Base-by-base conservation (phyloP, 202 grass and related monocot species). In the Zoysia matrella region DNA sequence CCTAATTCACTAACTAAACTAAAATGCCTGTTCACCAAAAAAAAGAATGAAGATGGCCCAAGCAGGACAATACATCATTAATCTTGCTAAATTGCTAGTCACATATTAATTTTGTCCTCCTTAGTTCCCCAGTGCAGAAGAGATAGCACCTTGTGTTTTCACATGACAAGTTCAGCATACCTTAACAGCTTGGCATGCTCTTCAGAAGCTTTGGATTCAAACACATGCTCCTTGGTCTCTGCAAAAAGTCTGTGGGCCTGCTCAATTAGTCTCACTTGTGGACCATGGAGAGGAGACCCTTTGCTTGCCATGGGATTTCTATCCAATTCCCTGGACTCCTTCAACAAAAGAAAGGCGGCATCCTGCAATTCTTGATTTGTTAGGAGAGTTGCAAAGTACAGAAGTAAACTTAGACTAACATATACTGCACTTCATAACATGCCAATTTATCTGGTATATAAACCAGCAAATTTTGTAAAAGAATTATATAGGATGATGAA, bases 221-320 rank as follows among this genome's bases (percentile, higher is more conserved):
- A 98, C 72, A 76, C 30, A 77, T 95, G 87, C 79, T 99, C 96
- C 76, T 99, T 99, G 72, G 96, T 99, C 13, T 95, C 96, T 63
- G 83, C 67, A 77, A 99, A 98, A 88, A 98, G 96, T 62, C 87
- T 89, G 50, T 94, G 83, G 73, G 96, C 91, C 78, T 95, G 92
- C 69, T 99, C 92, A 86, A 94, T 85, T 12, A 94, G 89, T 80
- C 87, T 91, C 70, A 91, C 85, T 79, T 92, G 91, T 55, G 85
- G 89, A 79, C 77, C 95, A 88, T 95, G 96, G 16, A 99, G 89
- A 77, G 92, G 80, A 48, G 91, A 84, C 11, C 93, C 93, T 87
- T 91, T 95, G 89, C 91, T 99, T 86, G 87, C 91, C 85, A 99
- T 85, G 77, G 91, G 89, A 83, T 92, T 98, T 86, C 66, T 99